Evolutionary conservation across 352 stramenopile species (phyloP).

Genomic region (Phytophthora fragariae): DNA sequence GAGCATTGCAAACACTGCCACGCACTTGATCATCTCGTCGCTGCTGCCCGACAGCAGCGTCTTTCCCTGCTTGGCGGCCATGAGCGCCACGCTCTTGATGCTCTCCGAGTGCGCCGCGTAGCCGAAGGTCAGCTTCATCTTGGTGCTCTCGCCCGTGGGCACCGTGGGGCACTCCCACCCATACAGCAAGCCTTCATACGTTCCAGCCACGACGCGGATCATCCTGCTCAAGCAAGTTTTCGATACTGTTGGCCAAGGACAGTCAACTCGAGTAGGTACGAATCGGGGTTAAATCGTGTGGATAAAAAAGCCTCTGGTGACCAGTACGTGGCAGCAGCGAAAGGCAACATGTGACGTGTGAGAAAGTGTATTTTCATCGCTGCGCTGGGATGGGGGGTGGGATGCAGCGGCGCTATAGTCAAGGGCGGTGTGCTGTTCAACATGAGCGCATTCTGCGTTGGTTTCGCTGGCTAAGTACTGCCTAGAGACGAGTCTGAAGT

Average conservation of each 20-base stretch:
- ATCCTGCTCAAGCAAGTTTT: conserved; percentile 30
- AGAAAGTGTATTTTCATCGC: conserved; percentile 38
- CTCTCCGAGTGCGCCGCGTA: conserved; percentile 87
- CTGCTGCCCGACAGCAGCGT: conserved; percentile 82
- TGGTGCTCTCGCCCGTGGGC: conserved; percentile 39
- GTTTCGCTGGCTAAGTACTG: conserved; percentile 30
- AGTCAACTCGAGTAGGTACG: conserved; percentile 37
- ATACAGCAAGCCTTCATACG: conserved; percentile 89
- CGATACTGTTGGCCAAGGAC: conserved; percentile 43
- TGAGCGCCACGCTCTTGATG: conserved; percentile 88
- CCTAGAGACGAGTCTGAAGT: conserved; percentile 8
- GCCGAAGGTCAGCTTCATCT: conserved; percentile 88
- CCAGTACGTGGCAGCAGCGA: conserved; percentile 31
- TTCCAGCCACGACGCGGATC: conserved; percentile 85
- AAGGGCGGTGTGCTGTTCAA: conserved; percentile 11
- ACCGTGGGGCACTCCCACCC: conserved; percentile 73
- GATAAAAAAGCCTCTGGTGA: conserved; percentile 15
- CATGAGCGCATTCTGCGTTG: conserved; percentile 23
- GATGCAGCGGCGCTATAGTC: conserved; percentile 28
- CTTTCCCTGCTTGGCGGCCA: conserved; percentile 82
- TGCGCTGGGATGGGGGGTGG: conserved; percentile 27
- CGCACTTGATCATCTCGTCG: conserved; percentile 91
- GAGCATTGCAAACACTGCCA: conserved; percentile 12
- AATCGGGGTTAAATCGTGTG: conserved; percentile 28
- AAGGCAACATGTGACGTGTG: conserved; percentile 53